phyloP scores from a whole-genome alignment of 257 asterid species.

The Przewalskia tangutica region DNA sequence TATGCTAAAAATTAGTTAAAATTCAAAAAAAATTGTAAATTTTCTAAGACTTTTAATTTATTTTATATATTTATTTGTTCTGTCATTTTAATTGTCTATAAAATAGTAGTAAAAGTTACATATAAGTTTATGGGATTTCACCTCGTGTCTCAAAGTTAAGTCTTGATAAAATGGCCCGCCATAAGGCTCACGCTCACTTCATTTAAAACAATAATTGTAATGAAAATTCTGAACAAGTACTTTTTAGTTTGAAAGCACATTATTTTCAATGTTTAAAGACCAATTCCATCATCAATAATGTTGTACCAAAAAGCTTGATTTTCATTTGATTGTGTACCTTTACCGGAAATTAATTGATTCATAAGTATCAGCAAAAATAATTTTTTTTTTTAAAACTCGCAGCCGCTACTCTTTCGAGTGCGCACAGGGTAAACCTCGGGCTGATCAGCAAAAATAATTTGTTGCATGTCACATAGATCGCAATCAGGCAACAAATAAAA shows the following conservation, averaged over 20 bases:
- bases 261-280: neutral
- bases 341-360: neutral
- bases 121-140: too few relatives aligned
- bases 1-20: too few relatives aligned
- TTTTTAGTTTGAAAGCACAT: neutral
- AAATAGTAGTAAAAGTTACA: too few relatives aligned
- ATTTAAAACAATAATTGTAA: neutral
- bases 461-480: neutral
- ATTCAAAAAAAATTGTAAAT: too few relatives aligned
- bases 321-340: neutral
- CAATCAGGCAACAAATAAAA: neutral
- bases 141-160: too few relatives aligned
- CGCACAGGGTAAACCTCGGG: too few relatives aligned
- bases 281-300: neutral
- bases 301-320: neutral
- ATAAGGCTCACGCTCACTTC: neutral
- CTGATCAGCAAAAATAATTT: neutral
- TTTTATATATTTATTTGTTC: too few relatives aligned
- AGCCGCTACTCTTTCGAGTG: too few relatives aligned
- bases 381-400: too few relatives aligned
- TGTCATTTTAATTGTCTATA: too few relatives aligned
- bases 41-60: too few relatives aligned
- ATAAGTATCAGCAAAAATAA: neutral
- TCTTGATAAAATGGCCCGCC: neutral
- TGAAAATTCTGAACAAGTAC: neutral